A percentile compares a stretch with the other conserved stretches of the same genome.
Conservation (phyloP, 306 rosid genomes). For the Corylus heterophylla region DNA sequence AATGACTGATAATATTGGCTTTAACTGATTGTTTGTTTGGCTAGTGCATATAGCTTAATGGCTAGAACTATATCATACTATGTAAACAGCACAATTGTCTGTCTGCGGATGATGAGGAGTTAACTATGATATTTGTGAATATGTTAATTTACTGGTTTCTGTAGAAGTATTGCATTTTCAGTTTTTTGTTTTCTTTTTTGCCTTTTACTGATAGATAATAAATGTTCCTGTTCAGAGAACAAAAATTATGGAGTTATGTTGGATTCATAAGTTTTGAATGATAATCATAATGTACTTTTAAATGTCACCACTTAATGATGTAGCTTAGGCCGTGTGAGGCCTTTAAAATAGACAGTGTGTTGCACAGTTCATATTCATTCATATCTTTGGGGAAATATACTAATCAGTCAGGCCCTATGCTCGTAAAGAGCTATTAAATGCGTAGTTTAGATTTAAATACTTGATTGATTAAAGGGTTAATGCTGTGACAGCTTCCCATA, state of each 20-base stretch:
- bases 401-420: neutral
- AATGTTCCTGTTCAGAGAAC: neutral
- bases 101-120: neutral
- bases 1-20: neutral
- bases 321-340: neutral
- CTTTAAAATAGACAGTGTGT: neutral
- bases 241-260: neutral
- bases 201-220: neutral
- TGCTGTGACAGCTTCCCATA: neutral
- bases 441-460: neutral
- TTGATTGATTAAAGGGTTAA: neutral
- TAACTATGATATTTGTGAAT: neutral
- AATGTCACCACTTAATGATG: neutral
- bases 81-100: neutral
- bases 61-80: neutral
- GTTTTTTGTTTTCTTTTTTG: neutral
- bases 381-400: neutral
- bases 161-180: neutral
- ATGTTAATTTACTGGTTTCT: neutral
- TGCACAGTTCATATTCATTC: neutral
- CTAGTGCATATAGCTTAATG: neutral
- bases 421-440: neutral
- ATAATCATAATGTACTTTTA: neutral
- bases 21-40: neutral
- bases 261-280: neutral